Evolutionary conservation across 1,284 basidiomycete species (phyloP), one percentile per base, ranked within the genome.

Genomic region (Papiliotrema flavescens): DNA sequence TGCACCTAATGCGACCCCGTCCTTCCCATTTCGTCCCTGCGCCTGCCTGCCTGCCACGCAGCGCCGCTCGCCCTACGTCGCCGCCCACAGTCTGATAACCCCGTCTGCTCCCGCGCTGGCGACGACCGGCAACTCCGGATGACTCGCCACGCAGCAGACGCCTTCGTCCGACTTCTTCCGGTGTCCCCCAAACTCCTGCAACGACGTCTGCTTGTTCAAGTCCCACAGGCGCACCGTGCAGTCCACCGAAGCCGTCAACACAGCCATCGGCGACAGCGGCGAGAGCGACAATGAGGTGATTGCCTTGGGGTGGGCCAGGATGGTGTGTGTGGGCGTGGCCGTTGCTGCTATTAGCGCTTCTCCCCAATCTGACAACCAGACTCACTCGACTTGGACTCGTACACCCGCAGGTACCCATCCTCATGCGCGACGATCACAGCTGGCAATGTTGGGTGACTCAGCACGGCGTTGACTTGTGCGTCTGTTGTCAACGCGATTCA

Each of bases 181-280:
- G 76, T 97, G 91, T 24, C 80, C 76, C 19, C 87, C 86, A 60
- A 92, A 84, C 75, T 98, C 96, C 71, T 98, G 95, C 28, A 93
- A 79, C 72, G 92, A 96, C 3, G 75, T 76, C 53, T 77, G 70
- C 37, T 70, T 72, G 20, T 57, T 82, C 53, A 97, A 78, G 75
- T 97, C 90, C 96, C 95, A 98, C 78, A 97, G 89, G 22, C 95
- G 87, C 43, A 93, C 81, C 19, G 90, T 93, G 71, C 93, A 93
- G 74, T 98, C 95, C 69, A 96, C 90, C 47, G 89, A 89, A 39
- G 88, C 90, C 1, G 92, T 93, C 3, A 93, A 87, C 41, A 98
- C 83, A 11, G 87, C 87, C 51, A 60, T 70, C 2, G 74, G 71
- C 3, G 74, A 94, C 84, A 40, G 80, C 0, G 90, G 84, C 59